Conservation (phyloP, 2,329 filamentous ascomycete genomes). For the Diaporthe citri region DNA sequence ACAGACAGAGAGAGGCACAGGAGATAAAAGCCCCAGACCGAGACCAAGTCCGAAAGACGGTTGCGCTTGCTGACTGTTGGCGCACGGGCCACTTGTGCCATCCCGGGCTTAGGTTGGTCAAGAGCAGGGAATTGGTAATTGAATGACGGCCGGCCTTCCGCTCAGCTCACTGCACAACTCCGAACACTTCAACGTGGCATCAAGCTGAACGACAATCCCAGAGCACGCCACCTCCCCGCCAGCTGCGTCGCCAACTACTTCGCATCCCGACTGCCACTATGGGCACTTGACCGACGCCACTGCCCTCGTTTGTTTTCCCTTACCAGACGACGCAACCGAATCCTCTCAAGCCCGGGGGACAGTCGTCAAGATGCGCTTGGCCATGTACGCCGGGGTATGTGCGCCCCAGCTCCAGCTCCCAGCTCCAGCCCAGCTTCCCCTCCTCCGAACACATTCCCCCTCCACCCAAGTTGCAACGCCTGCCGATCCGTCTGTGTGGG, state of each 20-base stretch:
- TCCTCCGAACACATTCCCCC: background rate
- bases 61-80: background rate
- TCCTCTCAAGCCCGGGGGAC: background rate
- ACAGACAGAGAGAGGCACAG: background rate
- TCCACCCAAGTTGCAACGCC: background rate
- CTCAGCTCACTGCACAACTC: conserved; percentile 11
- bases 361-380: conserved; percentile 65
- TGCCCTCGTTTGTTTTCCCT: conserved; percentile 18
- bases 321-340: background rate
- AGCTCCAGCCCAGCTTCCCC: conserved; percentile 4
- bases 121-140: conserved; percentile 20
- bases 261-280: conserved; percentile 36
- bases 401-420: conserved; percentile 9
- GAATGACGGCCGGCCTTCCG: conserved; percentile 33
- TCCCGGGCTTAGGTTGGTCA: background rate
- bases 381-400: conserved; percentile 73
- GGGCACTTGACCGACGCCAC: conserved; percentile 37
- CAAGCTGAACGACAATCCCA: conserved; percentile 37
- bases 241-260: conserved; percentile 9
- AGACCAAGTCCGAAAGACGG: background rate
- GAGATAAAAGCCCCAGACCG: background rate
- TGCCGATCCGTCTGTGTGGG: background rate
- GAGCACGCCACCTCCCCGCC: conserved; percentile 35
- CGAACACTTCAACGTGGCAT: conserved; percentile 43
- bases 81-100: background rate